A percentile compares a stretch with the other conserved stretches of the same genome.
phyloP scores from a whole-genome alignment of 2,329 filamentous ascomycete species.

The Chrysoporthe austroafricana region DNA sequence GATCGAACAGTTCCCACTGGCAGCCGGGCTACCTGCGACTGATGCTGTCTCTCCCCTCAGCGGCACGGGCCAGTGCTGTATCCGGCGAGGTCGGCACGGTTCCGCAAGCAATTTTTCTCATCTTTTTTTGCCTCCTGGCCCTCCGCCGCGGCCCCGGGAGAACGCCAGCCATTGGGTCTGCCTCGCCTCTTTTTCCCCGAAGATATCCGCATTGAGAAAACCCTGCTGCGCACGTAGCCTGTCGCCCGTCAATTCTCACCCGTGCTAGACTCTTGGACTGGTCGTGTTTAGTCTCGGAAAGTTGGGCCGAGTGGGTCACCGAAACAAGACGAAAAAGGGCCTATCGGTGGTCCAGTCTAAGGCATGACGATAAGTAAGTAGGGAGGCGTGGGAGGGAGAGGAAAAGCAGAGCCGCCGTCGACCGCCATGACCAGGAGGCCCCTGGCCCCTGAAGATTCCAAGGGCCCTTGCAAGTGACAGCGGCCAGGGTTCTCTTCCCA shows the following conservation, averaged over 20 bases:
- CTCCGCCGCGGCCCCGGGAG: background rate
- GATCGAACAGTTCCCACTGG: background rate
- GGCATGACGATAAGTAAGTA: background rate
- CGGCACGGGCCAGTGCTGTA: background rate
- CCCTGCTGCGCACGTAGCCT: background rate
- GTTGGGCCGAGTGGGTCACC: conserved; percentile 29
- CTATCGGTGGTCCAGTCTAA: background rate
- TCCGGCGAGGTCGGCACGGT: background rate
- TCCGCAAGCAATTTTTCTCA: background rate
- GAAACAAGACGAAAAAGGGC: conserved; percentile 16
- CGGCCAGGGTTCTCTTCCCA: background rate
- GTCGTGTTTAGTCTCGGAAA: conserved; percentile 23
- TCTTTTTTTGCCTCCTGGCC: background rate
- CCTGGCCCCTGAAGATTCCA: background rate
- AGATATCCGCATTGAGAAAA: background rate
- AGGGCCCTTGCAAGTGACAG: background rate
- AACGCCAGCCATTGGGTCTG: background rate
- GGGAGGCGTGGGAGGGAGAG: background rate
- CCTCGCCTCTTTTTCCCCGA: conserved; percentile 4
- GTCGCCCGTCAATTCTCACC: background rate
- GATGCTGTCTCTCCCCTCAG: background rate
- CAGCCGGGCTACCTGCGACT: too few relatives aligned
- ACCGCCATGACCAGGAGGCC: background rate
- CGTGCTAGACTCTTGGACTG: background rate
- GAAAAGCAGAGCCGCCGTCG: conserved; percentile 8